Percentiles rank a stretch among this genome's conserved stretches.
Conservation (phyloP, 2,329 filamentous ascomycete genomes). For the Fusarium palustre region DNA sequence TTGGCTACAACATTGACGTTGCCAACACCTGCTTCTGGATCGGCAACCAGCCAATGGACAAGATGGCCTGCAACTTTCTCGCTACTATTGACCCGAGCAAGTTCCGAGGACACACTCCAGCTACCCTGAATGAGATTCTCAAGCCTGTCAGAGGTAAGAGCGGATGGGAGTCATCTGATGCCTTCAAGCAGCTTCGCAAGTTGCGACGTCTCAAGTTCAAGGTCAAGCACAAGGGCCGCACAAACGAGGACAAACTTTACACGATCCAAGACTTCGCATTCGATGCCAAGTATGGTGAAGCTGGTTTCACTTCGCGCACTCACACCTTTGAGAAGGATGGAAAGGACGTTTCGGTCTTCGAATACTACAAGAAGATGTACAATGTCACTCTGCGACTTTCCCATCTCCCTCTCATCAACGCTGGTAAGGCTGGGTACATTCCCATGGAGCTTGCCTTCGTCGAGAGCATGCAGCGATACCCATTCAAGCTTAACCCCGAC, state of each 20-base stretch:
- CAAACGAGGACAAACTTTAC: slow-evolving; percentile 61
- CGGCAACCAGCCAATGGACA: slow-evolving; percentile 53
- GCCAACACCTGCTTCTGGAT: slow-evolving; percentile 92
- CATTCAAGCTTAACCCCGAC: slow-evolving; percentile 68
- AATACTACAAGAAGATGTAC: slow-evolving; percentile 70
- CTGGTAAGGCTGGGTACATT: slow-evolving; percentile 65
- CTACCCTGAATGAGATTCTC: slow-evolving; percentile 49
- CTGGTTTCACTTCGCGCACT: slow-evolving; percentile 63
- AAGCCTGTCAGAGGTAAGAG: slow-evolving; percentile 50
- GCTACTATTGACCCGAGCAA: slow-evolving; percentile 46
- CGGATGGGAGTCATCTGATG: slow-evolving; percentile 57
- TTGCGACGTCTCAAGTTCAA: slow-evolving; percentile 67
- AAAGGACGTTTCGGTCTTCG: slow-evolving; percentile 59
- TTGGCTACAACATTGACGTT: slow-evolving; percentile 90
- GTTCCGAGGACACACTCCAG: slow-evolving; percentile 44
- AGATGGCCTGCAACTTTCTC: slow-evolving; percentile 53
- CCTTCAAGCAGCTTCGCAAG: slow-evolving; percentile 66
- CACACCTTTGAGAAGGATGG: slow-evolving; percentile 67
- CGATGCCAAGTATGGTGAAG: slow-evolving; percentile 54
- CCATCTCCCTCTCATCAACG: slow-evolving; percentile 68
- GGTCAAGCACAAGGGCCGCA: slow-evolving; percentile 63
- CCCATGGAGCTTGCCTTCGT: slow-evolving; percentile 71
- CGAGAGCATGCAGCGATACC: slow-evolving; percentile 68
- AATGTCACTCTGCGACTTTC: slow-evolving; percentile 60
- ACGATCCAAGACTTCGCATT: slow-evolving; percentile 65